These are phyloP conservation scores for Camellia oleifera DNA, from an alignment of 179 eudicot genomes.

Conservation along the genomic window DNA sequence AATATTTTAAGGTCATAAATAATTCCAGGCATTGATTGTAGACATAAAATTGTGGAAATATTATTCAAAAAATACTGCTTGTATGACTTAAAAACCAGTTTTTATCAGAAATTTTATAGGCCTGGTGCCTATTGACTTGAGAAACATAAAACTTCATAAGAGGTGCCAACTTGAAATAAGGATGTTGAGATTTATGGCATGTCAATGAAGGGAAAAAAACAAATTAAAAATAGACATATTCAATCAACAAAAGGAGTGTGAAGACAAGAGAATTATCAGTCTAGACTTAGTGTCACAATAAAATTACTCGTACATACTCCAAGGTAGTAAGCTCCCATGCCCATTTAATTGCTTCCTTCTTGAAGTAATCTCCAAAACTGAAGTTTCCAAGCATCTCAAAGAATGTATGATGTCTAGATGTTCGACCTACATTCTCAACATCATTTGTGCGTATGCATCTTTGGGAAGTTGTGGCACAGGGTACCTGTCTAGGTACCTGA, in stretches of 20 bases:
- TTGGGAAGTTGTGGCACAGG: constrained; percentile 88
- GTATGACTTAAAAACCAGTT: not conserved
- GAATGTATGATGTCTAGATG: constrained; percentile 93
- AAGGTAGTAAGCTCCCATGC: constrained; percentile 94
- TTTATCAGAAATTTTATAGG: not conserved
- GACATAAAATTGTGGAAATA: not conserved
- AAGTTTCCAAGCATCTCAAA: constrained; percentile 99
- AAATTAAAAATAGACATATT: not conserved
- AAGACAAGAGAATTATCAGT: not conserved
- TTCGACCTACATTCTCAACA: constrained; percentile 92
- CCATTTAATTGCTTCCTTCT: constrained; percentile 92
- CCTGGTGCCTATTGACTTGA: not conserved
- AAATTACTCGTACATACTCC: constrained; percentile 52
- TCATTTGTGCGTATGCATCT: constrained; percentile 96
- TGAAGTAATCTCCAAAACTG: constrained; percentile 97
- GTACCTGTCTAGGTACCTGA: constrained; percentile 83
- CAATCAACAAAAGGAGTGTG: not conserved
- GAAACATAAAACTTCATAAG: not conserved
- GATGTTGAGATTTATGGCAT: not conserved
- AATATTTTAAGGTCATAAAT: not conserved
- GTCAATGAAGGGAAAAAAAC: not conserved
- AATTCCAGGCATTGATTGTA: not conserved
- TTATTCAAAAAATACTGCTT: not conserved
- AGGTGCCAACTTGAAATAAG: not conserved
- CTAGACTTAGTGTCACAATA: not conserved